phyloP scores from a whole-genome alignment of 805 yeast species.

The Candida insectorum region DNA sequence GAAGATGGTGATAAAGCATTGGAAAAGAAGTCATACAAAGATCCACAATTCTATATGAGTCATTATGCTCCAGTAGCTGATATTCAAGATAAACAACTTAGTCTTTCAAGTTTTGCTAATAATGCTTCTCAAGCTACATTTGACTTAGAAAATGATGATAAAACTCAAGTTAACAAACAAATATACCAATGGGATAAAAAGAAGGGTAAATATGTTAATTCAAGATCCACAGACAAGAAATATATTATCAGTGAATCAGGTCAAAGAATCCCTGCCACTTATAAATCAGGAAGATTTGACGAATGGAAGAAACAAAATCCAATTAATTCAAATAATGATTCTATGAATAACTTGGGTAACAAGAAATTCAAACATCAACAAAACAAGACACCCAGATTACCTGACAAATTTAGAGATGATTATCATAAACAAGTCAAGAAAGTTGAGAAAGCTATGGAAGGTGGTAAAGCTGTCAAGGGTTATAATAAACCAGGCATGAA shows the following conservation, averaged over 20 bases:
- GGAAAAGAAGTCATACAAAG: conserved; percentile 54
- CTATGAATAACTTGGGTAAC: conserved; percentile 13
- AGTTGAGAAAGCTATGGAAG: conserved; percentile 73
- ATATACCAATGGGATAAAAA: conserved; percentile 90
- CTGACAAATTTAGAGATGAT: conserved; percentile 90
- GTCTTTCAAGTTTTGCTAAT: conserved; percentile 65
- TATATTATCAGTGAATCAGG: conserved; percentile 95
- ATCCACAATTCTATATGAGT: conserved; percentile 75
- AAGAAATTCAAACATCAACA: conserved; percentile 68
- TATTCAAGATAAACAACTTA: conserved; percentile 76
- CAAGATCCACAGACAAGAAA: conserved; percentile 76
- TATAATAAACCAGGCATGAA: conserved; percentile 44
- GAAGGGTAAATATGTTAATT: conserved; percentile 83
- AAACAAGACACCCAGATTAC: conserved; percentile 76
- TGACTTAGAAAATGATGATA: conserved; percentile 77
- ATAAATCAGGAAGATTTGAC: conserved; percentile 86
- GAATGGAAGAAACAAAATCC: conserved; percentile 71
- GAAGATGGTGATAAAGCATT: conserved; percentile 49
- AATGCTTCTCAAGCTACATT: conserved; percentile 85
- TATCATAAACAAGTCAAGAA: conserved; percentile 77
- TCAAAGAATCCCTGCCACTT: conserved; percentile 85
- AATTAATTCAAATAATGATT: conserved; percentile 1
- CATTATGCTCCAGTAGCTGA: conserved; percentile 83
- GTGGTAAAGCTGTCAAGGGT: conserved; percentile 73
- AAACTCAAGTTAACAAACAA: conserved; percentile 63